Evolutionary conservation across 305 asterid genomes (phyloP), one percentile per base, ranked within the genome.

Genomic region (Fraxinus sp.): DNA sequence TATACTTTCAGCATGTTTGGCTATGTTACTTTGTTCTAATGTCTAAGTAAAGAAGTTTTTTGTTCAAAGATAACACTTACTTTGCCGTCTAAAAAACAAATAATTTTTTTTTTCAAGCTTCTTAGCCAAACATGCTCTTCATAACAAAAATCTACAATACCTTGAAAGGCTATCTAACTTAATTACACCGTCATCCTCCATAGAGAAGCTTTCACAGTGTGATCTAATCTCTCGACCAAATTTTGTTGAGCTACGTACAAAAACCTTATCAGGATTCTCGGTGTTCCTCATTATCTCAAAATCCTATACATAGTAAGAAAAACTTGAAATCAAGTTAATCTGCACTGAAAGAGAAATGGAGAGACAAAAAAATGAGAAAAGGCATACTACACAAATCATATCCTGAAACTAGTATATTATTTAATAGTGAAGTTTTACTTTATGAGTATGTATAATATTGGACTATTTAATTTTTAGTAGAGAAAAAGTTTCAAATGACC

Each of bases 271-370:
- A 5, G 52, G 79, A 0, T 80, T 82, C 55, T 62, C 83, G 16
- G 18, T 32, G 79, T 90, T 92, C 79, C 94, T 89, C 1, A 1
- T 37, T 59, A 18, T 83, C 81, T 92, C 95, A 0, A 66, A 0
- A 0, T 85, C 90, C 92, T 90, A 44, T 3, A 66, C 7, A 28
- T 55, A 41, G 52, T 59, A 35, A 37, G 11, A 44, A 46, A 80
- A 36, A 33, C n/a, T 30, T 70, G 39, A 30, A 30, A 70, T 64
- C 33, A 64, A 22, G 72, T 64, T 24, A 22, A 24, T 64, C 16
- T 64, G 4, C 4, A 64, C 72, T 9, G 35, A 64, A 24, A 59
- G 8, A 7, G 30, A 24, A 55, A 16, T 68, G 33, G 3, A 20
- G 36, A 39, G 32, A 39, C 14, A 57, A n/a, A n/a, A 78, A 33